Evolutionary conservation across 768 basidiomycete genomes (phyloP).

Genomic region (Termitomyces sp.): DNA sequence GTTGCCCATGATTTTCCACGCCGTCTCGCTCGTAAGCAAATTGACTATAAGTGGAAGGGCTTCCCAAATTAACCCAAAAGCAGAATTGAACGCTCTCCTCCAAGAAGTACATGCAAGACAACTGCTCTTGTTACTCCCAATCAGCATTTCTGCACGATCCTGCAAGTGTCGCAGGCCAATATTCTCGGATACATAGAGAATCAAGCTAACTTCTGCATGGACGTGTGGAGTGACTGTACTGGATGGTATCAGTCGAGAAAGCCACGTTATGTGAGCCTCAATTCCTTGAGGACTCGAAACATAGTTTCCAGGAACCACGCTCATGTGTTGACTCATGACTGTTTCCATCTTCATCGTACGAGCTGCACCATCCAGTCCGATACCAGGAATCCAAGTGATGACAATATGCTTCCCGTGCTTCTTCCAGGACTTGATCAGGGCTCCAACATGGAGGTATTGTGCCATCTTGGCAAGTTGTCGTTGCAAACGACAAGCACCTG

Average conservation of each 20-base stretch:
- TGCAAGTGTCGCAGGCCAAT: background rate
- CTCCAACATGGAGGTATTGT: background rate
- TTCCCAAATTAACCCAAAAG: background rate
- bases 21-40: background rate
- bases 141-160: background rate
- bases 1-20: background rate
- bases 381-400: background rate
- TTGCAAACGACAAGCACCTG: background rate
- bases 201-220: background rate
- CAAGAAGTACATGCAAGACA: background rate
- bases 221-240: background rate
- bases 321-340: background rate
- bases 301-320: background rate
- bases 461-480: background rate
- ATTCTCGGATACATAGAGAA: background rate
- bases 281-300: background rate
- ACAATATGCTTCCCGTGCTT: background rate
- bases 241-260: background rate
- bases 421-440: background rate
- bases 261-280: no score
- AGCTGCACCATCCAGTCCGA: background rate
- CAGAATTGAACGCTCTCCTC: background rate
- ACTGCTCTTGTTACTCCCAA: background rate
- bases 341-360: background rate
- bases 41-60: background rate